Conservation (phyloP, 1,284 basidiomycete species). For the Naganishia liquefaciens region DNA sequence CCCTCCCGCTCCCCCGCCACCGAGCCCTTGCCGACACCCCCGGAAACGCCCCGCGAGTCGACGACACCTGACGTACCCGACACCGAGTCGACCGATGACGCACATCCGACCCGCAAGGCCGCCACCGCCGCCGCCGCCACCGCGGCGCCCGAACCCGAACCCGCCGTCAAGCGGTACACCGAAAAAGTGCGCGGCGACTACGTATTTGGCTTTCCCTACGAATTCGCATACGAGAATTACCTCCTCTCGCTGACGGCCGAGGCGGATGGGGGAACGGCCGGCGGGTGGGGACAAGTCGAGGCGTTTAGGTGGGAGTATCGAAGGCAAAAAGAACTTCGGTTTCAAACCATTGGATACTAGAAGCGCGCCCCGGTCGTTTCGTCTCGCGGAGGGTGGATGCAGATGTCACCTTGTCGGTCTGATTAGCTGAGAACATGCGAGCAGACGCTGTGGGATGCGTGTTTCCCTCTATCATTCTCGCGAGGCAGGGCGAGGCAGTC, state of each 20-base stretch:
- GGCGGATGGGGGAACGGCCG: slow-evolving; percentile 37
- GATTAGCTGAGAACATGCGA: too few species aligned
- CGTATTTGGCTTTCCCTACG: slow-evolving; percentile 46
- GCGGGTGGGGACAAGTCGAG: slow-evolving; percentile 38
- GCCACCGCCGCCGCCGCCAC: too few species aligned
- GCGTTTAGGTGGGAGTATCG: slow-evolving; percentile 39
- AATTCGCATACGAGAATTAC: slow-evolving; percentile 45
- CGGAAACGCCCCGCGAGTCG: slow-evolving; percentile 10
- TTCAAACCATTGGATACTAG: slow-evolving; percentile 44
- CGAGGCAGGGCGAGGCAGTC: too few species aligned
- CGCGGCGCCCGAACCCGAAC: neutral
- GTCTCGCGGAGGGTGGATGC: too few species aligned
- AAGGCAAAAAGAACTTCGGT: slow-evolving; percentile 40
- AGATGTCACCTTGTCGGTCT: too few species aligned
- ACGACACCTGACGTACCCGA: neutral
- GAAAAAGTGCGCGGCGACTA: slow-evolving; percentile 39
- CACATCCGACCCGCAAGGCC: slow-evolving; percentile 3
- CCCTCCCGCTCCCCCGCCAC: slow-evolving; percentile 39
- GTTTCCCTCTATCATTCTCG: too few species aligned
- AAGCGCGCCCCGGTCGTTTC: neutral
- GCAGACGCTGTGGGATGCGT: too few species aligned
- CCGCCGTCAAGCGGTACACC: slow-evolving; percentile 25
- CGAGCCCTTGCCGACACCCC: slow-evolving; percentile 17
- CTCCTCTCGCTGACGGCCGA: slow-evolving; percentile 42
- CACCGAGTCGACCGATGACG: too few species aligned